Evolutionary conservation across 1,284 basidiomycete genomes (phyloP).

Genomic region (Melampsora abietis-canadensis): DNA sequence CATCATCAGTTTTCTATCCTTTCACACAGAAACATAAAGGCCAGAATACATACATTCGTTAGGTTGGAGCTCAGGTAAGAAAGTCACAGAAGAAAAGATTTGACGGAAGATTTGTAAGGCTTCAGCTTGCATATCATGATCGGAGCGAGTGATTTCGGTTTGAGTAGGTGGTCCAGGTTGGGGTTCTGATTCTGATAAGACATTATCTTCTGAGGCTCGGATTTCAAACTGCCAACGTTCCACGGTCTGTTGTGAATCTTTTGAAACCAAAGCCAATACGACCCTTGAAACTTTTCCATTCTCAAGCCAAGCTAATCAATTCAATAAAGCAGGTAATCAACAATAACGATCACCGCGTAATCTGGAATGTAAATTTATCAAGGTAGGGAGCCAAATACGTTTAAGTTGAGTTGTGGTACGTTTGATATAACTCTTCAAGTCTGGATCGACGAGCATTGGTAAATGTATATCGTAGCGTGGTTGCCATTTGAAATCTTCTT

Average conservation of each 20-base stretch:
- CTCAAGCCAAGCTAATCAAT: constrained; percentile 32
- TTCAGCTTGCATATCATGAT: constrained; percentile 43
- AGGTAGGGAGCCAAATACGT: background rate
- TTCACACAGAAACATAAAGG: background rate
- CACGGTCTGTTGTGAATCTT: constrained; percentile 82
- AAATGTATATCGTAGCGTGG: constrained; percentile 39
- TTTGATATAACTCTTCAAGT: constrained; percentile 38
- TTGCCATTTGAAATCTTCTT: constrained; percentile 34
- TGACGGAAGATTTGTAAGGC: constrained; percentile 42
- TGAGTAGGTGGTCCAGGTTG: background rate
- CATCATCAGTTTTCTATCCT: background rate
- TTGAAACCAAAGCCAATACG: constrained; percentile 93
- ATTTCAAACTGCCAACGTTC: constrained; percentile 99
- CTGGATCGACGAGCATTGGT: constrained; percentile 32
- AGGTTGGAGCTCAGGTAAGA: constrained; percentile 26
- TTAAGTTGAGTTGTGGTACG: constrained; percentile 36
- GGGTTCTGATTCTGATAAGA: background rate
- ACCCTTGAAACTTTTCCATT: constrained; percentile 53
- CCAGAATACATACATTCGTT: constrained; percentile 17
- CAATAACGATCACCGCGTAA: background rate
- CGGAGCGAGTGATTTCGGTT: constrained; percentile 21
- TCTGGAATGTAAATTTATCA: background rate
- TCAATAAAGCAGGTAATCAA: background rate
- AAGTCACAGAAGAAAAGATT: constrained; percentile 41
- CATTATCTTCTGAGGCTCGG: constrained; percentile 62